Base-by-base conservation (phyloP, 164 flowering plant species). In the Tinospora cordifolia region DNA sequence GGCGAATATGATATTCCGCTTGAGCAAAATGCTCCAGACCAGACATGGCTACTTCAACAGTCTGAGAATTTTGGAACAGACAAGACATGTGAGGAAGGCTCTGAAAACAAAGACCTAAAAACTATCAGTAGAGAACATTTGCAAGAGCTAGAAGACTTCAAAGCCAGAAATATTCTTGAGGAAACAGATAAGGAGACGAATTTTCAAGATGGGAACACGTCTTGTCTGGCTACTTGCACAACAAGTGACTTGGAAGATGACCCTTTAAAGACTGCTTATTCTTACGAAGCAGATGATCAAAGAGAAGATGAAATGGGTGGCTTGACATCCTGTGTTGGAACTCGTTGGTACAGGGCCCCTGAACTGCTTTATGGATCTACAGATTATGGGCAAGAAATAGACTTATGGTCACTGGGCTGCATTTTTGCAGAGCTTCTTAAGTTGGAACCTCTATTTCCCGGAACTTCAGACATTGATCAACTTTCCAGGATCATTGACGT, bases 321-420 rank as follows among this genome's bases (percentile, higher is more conserved):
- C 25, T 78, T 95, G 49, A 95, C 99, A 58, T 90, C 96, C 3
- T 88, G 96, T 75, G 92, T 95, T 17, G 99, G 97, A 66, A 95
- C 99, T 65, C 87, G 97, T 14, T 95, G 98, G 98, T 95, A 81
- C 77, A 81, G 88, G 77, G 91, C 97, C 17, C 98, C 98, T 6
- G 98, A 95, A 74, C 79, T 92, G 8, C 94, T 90, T 25, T 95
- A 85, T 72, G 99, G 99, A 21, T 85, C 98, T 25, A 84, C 80
- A 22, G 66, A 74, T 76, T 95, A 95, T 69, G 93, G 96, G 11
- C 76, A 75, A 11, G 96, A 89, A 82, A 77, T 95, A 21, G 98
- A 95, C 74, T 77, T 95, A 13, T 92, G 98, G 99, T 89, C 98
- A 38, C 69, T 92, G 58, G 99, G 99, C 27, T 95, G 98, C 81